These are phyloP conservation scores for Solanum rostratum DNA, from an alignment of 257 asterid genomes.

Conservation along the genomic window DNA sequence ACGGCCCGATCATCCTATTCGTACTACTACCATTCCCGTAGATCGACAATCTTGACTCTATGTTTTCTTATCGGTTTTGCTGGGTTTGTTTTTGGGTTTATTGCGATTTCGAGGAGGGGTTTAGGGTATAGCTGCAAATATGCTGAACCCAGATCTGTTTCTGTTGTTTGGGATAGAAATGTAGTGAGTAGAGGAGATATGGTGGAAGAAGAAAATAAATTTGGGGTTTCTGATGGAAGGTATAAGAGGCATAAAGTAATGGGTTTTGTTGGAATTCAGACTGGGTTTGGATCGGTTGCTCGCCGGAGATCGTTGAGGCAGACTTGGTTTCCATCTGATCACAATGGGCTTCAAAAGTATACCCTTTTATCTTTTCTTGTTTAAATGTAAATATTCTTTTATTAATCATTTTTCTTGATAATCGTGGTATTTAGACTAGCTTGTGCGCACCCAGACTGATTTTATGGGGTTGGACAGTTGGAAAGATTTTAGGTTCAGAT, in stretches of 20 bases:
- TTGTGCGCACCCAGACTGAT: not conserved
- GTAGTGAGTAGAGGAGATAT: no score
- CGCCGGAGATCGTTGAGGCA: conserved; percentile 64
- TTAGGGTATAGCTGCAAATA: conserved; percentile 8
- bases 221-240: conserved; percentile 21
- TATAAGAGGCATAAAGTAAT: conserved; percentile 65
- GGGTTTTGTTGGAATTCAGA: conserved; percentile 93
- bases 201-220: conserved; percentile 8
- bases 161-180: conserved; percentile 5
- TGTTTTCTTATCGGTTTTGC: conserved; percentile 37
- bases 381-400: not conserved
- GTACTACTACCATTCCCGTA: conserved; percentile 10
- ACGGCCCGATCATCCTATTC: conserved; percentile 38
- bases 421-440: not conserved
- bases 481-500: not conserved
- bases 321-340: conserved; percentile 96
- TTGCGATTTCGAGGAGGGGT: conserved; percentile 30
- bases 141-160: not conserved
- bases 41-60: conserved; percentile 37
- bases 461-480: not conserved
- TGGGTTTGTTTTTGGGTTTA: conserved; percentile 41
- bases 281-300: conserved; percentile 80
- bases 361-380: not conserved
- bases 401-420: not conserved
- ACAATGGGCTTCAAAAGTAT: conserved; percentile 64